These are phyloP conservation scores for Penicillium parvum DNA, from an alignment of 495 filamentous ascomycete genomes.

Conservation along the genomic window DNA sequence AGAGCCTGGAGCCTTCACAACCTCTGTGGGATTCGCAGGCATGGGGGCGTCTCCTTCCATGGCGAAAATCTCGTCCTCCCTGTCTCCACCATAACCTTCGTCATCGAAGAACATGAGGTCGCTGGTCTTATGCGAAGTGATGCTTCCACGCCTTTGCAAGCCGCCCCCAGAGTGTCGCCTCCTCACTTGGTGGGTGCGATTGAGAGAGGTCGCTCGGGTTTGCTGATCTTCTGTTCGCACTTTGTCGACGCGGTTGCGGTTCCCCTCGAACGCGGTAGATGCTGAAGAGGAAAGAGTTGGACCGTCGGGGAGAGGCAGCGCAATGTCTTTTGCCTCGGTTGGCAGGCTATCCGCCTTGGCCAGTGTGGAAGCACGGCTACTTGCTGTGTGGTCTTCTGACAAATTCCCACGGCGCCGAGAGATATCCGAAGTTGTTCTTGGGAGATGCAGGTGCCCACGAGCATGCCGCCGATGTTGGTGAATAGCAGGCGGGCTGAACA, in stretches of 20 bases:
- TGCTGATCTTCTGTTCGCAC: conserved; percentile 27
- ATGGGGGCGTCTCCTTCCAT: conserved; percentile 58
- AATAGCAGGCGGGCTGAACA: conserved; percentile 81
- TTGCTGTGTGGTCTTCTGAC: conserved; percentile 30
- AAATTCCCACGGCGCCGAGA: conserved; percentile 27
- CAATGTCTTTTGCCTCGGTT: conserved; percentile 32
- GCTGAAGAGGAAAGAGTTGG: conserved; percentile 41
- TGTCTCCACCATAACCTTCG: conserved; percentile 75
- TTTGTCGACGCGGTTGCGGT: conserved; percentile 32
- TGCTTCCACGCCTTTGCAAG: conserved; percentile 62
- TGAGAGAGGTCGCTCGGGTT: conserved; percentile 32
- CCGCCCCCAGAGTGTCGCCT: conserved; percentile 78
- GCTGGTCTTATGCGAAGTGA: conserved; percentile 55
- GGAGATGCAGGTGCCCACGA: conserved; percentile 56
- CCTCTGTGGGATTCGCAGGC: conserved; percentile 4
- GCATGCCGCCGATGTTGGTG: conserved; percentile 60
- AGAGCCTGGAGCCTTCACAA: conserved; percentile 5
- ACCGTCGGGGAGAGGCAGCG: conserved; percentile 19
- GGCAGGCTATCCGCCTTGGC: conserved; percentile 13
- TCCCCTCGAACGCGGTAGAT: conserved; percentile 37
- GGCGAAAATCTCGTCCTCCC: conserved; percentile 67
- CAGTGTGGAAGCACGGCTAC: conserved; percentile 17
- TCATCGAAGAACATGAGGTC: conserved; percentile 82
- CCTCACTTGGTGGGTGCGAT: conserved; percentile 30
- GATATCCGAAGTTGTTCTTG: conserved; percentile 37